These are phyloP conservation scores for Sequoiadendron giganteum DNA, from an alignment of 75 land plant genomes.

Conservation along the genomic window DNA sequence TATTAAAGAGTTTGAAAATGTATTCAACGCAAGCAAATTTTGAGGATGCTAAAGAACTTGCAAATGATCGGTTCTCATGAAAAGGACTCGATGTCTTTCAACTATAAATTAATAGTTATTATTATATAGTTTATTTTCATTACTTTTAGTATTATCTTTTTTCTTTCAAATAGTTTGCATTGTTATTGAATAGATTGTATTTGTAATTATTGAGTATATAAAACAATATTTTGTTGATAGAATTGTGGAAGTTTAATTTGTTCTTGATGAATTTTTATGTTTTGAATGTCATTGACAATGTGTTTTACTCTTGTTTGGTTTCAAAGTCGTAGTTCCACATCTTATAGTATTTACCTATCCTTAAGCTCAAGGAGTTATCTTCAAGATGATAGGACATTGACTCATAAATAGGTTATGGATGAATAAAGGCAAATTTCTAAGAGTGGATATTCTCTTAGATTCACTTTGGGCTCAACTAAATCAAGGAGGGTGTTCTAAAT, in stretches of 20 bases:
- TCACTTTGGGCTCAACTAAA: too few relatives aligned
- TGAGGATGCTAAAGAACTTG: constrained; percentile 30
- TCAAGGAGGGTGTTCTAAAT: too few relatives aligned
- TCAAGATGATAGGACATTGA: too few relatives aligned
- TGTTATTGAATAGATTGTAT: not conserved
- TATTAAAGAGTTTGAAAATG: constrained; percentile 6
- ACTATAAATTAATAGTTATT: not conserved
- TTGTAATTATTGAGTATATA: constrained; percentile 24
- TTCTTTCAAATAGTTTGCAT: constrained; percentile 25
- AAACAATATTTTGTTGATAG: constrained; percentile 23
- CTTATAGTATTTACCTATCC: too few relatives aligned
- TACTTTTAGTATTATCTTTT: not conserved
- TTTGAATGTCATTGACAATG: constrained; percentile 33
- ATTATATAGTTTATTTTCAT: not conserved
- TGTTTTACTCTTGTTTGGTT: not conserved
- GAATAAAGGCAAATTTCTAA: too few relatives aligned
- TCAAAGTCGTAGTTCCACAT: too few relatives aligned
- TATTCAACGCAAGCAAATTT: constrained; percentile 13
- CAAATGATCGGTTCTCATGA: not conserved
- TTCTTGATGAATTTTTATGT: constrained; percentile 29
- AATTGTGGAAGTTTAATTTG: constrained; percentile 26
- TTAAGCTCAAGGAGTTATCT: too few relatives aligned
- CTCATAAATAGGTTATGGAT: too few relatives aligned
- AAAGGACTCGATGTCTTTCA: not conserved
- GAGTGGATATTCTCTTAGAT: too few relatives aligned